Conservation (phyloP, 1,284 basidiomycete genomes). For the Boletus mariae region DNA sequence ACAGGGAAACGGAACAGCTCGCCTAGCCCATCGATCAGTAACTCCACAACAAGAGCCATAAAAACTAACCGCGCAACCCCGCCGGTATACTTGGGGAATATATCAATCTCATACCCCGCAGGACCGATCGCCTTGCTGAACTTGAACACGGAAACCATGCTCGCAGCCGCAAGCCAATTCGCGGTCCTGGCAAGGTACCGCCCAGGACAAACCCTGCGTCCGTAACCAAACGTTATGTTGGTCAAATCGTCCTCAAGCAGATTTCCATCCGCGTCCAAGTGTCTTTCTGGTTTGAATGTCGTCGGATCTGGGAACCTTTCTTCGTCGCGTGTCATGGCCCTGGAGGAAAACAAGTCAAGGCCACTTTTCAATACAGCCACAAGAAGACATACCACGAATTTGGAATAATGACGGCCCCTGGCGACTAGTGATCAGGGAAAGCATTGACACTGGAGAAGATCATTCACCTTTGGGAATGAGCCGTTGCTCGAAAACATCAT, state of each 20-base stretch:
- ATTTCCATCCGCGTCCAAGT: slow-evolving; percentile 18
- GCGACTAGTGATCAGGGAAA: not conserved
- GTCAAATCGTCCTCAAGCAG: slow-evolving; percentile 13
- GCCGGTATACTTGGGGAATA: slow-evolving; percentile 17
- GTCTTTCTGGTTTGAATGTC: slow-evolving; percentile 24
- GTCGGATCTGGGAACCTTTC: slow-evolving; percentile 20
- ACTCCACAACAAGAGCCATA: no score
- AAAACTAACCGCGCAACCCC: slow-evolving; percentile 18
- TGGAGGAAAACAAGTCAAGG: not conserved
- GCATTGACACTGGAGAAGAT: not conserved
- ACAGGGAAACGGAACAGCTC: slow-evolving; percentile 20
- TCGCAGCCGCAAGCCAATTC: slow-evolving; percentile 18
- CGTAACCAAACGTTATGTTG: slow-evolving; percentile 21
- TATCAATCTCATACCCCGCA: slow-evolving; percentile 26
- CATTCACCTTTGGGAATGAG: slow-evolving; percentile 28
- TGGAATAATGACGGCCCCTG: slow-evolving; percentile 21
- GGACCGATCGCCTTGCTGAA: slow-evolving; percentile 21
- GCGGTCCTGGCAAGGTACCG: slow-evolving; percentile 16
- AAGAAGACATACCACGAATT: slow-evolving; percentile 20
- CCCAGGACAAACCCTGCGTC: slow-evolving; percentile 25
- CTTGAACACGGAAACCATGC: slow-evolving; percentile 19
- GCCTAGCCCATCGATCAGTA: slow-evolving; percentile 9
- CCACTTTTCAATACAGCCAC: not conserved
- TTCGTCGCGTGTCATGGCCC: slow-evolving; percentile 26
- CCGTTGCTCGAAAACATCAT: slow-evolving; percentile 25